Conservation (phyloP, 805 yeast species). For the Lachancea mirantina region DNA sequence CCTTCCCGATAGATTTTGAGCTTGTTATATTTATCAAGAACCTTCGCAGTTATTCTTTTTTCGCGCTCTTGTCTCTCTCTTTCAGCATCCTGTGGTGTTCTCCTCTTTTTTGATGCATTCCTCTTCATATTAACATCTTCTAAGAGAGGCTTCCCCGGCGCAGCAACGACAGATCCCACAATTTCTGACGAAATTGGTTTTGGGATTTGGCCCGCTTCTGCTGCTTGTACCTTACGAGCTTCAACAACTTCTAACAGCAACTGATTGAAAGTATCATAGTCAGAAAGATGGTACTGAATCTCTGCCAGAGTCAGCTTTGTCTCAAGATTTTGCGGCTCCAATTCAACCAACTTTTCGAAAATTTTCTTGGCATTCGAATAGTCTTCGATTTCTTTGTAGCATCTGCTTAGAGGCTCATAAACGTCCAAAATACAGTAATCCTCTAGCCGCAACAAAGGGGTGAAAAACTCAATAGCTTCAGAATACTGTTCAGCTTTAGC, state of each 20-base stretch:
- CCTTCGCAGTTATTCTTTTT: slow-evolving; percentile 49
- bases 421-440: slow-evolving; percentile 45
- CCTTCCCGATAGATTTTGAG: slow-evolving; percentile 46
- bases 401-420: slow-evolving; percentile 56
- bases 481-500: slow-evolving; percentile 60
- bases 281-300: slow-evolving; percentile 60
- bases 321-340: slow-evolving; percentile 60
- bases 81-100: slow-evolving; percentile 30
- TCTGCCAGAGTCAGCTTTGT: slow-evolving; percentile 76
- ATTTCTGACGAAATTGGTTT: slow-evolving; percentile 11
- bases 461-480: slow-evolving; percentile 68
- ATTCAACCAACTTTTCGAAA: slow-evolving; percentile 45
- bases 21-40: slow-evolving; percentile 47
- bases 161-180: slow-evolving; percentile 11
- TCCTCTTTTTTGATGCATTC: slow-evolving; percentile 22
- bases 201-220: slow-evolving; percentile 7
- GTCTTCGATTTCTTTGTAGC: slow-evolving; percentile 67
- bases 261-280: slow-evolving; percentile 47
- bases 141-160: slow-evolving; percentile 23
- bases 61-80: slow-evolving; percentile 50
- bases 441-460: slow-evolving; percentile 48
- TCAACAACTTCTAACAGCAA: slow-evolving; percentile 49
- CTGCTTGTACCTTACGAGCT: slow-evolving; percentile 29
- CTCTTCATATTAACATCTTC: slow-evolving; percentile 28
- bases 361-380: slow-evolving; percentile 57